Evolutionary conservation across 768 basidiomycete species (phyloP).

Genomic region (Leucogyrophana mollusca): DNA sequence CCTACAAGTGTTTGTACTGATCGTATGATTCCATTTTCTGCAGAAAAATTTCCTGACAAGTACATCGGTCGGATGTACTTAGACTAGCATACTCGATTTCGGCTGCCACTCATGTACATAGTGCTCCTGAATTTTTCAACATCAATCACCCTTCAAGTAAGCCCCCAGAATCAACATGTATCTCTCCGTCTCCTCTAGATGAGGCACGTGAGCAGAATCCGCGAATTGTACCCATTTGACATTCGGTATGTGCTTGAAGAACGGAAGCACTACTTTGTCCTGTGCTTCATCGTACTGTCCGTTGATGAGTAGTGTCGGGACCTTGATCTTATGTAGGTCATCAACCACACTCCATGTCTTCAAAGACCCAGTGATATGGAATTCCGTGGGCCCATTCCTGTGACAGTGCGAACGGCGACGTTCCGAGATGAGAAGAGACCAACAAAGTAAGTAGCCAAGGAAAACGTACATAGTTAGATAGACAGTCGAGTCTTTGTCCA

Average conservation of each 20-base stretch:
- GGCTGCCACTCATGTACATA: no score
- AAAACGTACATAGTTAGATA: constrained; percentile 43
- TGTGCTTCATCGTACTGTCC: constrained; percentile 37
- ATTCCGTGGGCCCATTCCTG: constrained; percentile 43
- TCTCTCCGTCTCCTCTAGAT: constrained; percentile 36
- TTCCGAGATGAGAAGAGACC: constrained; percentile 3
- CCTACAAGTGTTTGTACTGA: no score
- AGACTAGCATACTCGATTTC: no score
- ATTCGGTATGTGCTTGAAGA: constrained; percentile 28
- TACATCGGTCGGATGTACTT: no score
- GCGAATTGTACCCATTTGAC: constrained; percentile 37
- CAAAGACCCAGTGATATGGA: constrained; percentile 31
- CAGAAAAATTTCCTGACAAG: no score
- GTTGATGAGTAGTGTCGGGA: constrained; percentile 34
- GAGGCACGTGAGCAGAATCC: constrained; percentile 34
- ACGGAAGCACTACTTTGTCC: constrained; percentile 32
- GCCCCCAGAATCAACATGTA: constrained; percentile 31
- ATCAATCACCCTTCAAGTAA: constrained; percentile 23
- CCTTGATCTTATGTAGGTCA: constrained; percentile 30
- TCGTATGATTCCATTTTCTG: no score
- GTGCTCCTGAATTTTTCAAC: no score
- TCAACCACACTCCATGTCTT: constrained; percentile 35
- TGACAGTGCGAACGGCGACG: background rate
- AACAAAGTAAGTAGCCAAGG: background rate
- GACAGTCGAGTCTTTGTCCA: constrained; percentile 47